These are phyloP conservation scores for Phylloporus arenicola DNA, from an alignment of 768 basidiomycete genomes.

Conservation along the genomic window DNA sequence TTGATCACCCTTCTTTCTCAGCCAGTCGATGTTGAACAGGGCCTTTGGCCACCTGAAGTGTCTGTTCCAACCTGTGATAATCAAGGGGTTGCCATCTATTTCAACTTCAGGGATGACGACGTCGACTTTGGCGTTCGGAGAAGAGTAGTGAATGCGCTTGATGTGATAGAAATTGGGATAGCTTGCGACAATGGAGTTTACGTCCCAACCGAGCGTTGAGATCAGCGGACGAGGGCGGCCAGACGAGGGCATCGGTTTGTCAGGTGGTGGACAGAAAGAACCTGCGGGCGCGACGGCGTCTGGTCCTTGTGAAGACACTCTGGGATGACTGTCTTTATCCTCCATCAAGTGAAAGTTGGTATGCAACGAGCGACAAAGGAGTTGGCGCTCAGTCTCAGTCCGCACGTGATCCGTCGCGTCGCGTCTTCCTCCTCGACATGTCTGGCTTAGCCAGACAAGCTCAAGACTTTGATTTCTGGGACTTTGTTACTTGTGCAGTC, in stretches of 20 bases:
- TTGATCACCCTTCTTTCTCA: conserved; percentile 34
- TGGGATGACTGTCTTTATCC: not conserved
- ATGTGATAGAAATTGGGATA: conserved; percentile 41
- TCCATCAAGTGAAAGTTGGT: not conserved
- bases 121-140: conserved; percentile 25
- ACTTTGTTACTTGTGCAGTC: conserved; percentile 64
- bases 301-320: conserved; percentile 7
- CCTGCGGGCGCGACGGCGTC: not conserved
- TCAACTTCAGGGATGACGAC: conserved; percentile 44
- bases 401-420: conserved; percentile 20
- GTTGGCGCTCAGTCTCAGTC: not conserved
- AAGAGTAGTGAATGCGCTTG: conserved; percentile 31
- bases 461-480: conserved; percentile 64
- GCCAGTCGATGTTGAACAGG: conserved; percentile 53
- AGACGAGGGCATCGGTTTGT: not conserved
- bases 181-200: conserved; percentile 35
- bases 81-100: conserved; percentile 48
- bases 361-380: not conserved
- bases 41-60: conserved; percentile 49
- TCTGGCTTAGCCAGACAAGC: too few relatives aligned
- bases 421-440: conserved; percentile 9
- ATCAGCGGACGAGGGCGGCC: conserved; percentile 13
- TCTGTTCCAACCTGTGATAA: conserved; percentile 58
- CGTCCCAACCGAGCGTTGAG: conserved; percentile 49
- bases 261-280: not conserved